These are phyloP conservation scores for Fusarium luffae DNA, from an alignment of 2,329 filamentous ascomycete species.

Conservation along the genomic window DNA sequence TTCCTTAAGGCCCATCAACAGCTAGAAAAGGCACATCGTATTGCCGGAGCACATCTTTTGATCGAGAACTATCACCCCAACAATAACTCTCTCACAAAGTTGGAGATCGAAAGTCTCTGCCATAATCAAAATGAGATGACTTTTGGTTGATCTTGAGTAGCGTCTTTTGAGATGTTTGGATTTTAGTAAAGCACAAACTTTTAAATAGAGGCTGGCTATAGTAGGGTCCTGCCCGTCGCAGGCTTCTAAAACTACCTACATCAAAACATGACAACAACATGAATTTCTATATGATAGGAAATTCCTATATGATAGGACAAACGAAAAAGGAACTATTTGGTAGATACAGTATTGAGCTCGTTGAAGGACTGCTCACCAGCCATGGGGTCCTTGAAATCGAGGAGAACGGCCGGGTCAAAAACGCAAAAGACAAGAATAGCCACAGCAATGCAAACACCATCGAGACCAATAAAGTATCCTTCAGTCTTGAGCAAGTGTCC, in stretches of 20 bases:
- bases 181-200: neutral
- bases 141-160: neutral
- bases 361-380: conserved; percentile 1
- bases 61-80: neutral
- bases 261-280: neutral
- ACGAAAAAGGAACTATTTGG: neutral
- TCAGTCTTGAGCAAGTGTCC: conserved; percentile 63
- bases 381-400: neutral
- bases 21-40: neutral
- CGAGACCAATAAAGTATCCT: conserved; percentile 60
- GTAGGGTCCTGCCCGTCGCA: no score
- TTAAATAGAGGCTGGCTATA: neutral
- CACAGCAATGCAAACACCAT: conserved; percentile 60
- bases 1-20: neutral
- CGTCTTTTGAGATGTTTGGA: no score
- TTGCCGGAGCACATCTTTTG: neutral
- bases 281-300: neutral
- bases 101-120: no score
- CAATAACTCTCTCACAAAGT: neutral
- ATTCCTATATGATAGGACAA: no score
- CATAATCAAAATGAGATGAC: neutral
- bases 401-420: conserved; percentile 52
- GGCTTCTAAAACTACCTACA: no score
- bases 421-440: conserved; percentile 50
- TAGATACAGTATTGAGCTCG: conserved; percentile 12